Base-by-base conservation (phyloP, 192 early-diverging fungal species). In the Allomyces macrogynus region DNA sequence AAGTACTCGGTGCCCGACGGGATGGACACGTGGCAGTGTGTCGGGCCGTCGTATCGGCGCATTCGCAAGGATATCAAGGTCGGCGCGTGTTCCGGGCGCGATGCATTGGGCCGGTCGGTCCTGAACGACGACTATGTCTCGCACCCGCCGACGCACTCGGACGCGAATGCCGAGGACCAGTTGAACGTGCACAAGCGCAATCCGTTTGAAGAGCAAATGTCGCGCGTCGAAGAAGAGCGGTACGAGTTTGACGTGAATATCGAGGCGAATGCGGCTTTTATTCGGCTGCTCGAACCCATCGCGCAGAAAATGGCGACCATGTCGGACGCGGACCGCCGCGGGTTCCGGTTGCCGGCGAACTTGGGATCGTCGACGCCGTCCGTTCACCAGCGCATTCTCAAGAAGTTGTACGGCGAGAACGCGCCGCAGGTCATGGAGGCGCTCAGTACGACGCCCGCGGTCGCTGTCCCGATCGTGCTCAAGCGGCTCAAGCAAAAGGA, bases 161-260 rank as follows among this genome's bases (percentile, higher is more conserved):
- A 86, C 82, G 78, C 87, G 12, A 89, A 87, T 62, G 96, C 96
- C 71, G 95, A 89, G 54, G 84, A 79, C 22, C 90, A 89, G 44
- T 95, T 96, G 72, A 79, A 86, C 61, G 80, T 88, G 54, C 89
- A 91, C 76, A 89, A 91, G 65, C 95, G 93, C 76, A 97, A 90
- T 64, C 74, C 78, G 23, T 92, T 80, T 67, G 95, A 97, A 68
- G 96, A 99, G 71, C 86, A 86, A n/a, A 74, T 99, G 72, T 89
- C 90, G 79, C 87, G 88, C 62, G 89, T 85, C 75, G 96, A 99
- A 71, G 96, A 99, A 69, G 93, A 97, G 78, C 81, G 93, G 24
- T 91, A 89, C 72, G 96, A 99, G 68, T 96, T 95, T 79, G 94
- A 99, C 69, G 81, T 96, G 71, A 90, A 93, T 73, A 95, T 99